Base-by-base conservation (phyloP, 108 stramenopile genomes). In the Conticribra weissflogii region DNA sequence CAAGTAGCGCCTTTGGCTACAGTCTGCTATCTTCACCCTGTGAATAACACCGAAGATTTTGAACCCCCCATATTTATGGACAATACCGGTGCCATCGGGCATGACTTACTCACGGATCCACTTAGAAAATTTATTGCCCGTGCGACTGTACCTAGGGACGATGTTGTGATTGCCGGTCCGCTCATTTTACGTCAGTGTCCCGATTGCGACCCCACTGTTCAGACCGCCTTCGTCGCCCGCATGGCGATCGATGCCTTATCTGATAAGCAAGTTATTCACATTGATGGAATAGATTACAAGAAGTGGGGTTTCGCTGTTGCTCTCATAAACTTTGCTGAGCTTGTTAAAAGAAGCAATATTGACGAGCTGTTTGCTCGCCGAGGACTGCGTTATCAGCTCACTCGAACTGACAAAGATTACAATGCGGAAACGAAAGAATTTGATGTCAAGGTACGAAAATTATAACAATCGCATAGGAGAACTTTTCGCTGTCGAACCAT, bases 261-360 rank as follows among this genome's bases (percentile, higher is more conserved):
- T 5, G 30, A 49, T 15, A 49, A 54, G 23, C 63, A 85, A 50
- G 55, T 22, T 16, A 85, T 88, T 53, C 62, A 46, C 2, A 50
- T 84, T 16, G 53, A 73, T 50, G 84, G 70, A n/a, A 44, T 72
- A 15, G 58, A 50, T 27, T 81, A 88, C 53, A 49, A 58, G 1
- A 52, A 56, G 12, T 88, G 87, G 87, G 87, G 87, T 44, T 85
- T 83, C 44, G 77, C 76, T n/a, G 73, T 68, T 2, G 76, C 66
- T 7, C 52, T 84, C 30, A 32, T 76, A 12, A 72, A 81, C 24
- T 81, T 76, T 76, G 29, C 62, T 16, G 72, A 30, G 29, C 25
- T 84, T 2, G 72, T 67, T 32, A 49, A 78, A 34, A 32, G 71
- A 14, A 83, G 81, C 34, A 53, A 74, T 27, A 75, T 88, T 46